Evolutionary conservation across 2,329 filamentous ascomycete genomes (phyloP).

Genomic region (Celoporthe dispersa): DNA sequence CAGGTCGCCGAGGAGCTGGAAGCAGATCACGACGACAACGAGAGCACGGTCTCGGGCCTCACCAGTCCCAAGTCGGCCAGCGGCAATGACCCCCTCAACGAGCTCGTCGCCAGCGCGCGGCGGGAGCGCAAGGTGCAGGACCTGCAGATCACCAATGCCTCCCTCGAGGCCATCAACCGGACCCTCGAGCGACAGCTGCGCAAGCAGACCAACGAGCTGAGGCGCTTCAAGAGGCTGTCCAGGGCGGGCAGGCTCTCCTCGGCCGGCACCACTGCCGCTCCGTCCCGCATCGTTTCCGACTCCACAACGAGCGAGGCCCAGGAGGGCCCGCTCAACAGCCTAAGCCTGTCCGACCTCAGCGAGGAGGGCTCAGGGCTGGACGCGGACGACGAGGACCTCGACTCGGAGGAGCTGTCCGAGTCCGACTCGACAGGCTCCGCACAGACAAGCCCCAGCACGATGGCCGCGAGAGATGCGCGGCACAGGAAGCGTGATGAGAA

Average conservation of each 20-base stretch:
- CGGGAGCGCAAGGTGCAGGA: conserved; percentile 95
- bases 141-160: conserved; percentile 94
- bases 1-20: conserved; percentile 54
- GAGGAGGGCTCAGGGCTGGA: conserved; percentile 46
- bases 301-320: conserved; percentile 45
- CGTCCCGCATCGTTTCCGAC: conserved; percentile 47
- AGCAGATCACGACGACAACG: conserved; percentile 36
- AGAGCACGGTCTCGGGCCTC: conserved; percentile 36
- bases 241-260: conserved; percentile 76
- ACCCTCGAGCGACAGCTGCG: conserved; percentile 89
- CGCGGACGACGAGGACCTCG: conserved; percentile 47
- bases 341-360: conserved; percentile 56
- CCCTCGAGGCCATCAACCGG: conserved; percentile 90
- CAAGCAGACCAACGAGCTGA: conserved; percentile 86
- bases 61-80: conserved; percentile 63
- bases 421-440: conserved; percentile 43
- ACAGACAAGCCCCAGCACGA: conserved; percentile 45
- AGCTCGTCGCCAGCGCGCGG: conserved; percentile 84
- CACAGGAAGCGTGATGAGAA: conserved; percentile 78
- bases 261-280: conserved; percentile 50
- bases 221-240: conserved; percentile 84
- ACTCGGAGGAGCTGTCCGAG: conserved; percentile 50
- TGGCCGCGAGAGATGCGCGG: conserved; percentile 49
- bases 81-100: conserved; percentile 66
- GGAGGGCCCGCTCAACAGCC: conserved; percentile 46